Evolutionary conservation across 1,284 basidiomycete species (phyloP), one percentile per base, ranked within the genome.

Genomic region (Termitomyces sp.): DNA sequence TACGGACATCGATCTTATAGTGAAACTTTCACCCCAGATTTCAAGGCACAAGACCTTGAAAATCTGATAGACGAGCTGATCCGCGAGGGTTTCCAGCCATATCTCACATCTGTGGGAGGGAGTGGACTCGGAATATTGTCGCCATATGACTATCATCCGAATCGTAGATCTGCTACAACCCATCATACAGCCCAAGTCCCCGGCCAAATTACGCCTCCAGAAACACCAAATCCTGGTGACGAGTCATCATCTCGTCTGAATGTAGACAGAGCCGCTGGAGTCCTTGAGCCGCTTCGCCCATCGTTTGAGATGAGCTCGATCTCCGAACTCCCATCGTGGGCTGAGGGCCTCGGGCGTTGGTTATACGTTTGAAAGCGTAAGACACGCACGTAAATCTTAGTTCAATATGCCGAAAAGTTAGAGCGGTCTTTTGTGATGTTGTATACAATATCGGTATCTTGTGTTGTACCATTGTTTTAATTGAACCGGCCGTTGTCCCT

Each of bases 61-160:
- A 69, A 74, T 54, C 78, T 95, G 57, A 75, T 86, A 50, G 62
- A 70, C 11, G 74, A 78, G 11, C 80, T 97, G 56, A 67, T 75
- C 56, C 72, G 72, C 45, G 79, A 83, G 43, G 84, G 82, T 35
- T 98, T 91, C 73, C 80, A 84, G 62, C 88, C 94, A 21, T 95
- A 98, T 76, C 77, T 93, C 57, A 95, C 95, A 24, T 82, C 88
- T 50, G 91, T 99, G 42, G 97, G 96, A 11, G 97, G 97, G 40
- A 87, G 86, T 55, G 96, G 96, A 3, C 78, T 97, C 19, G 95
- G 94, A 55, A 80, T 98, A 53, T 78, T 92, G 57, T 81, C 85
- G 13, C 83, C 83, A n/a, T 80, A 84, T 65, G 63, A 70, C 49
- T 67, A 73, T 55, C 74, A 76, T 64, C 67, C 66, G 24, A 68